A percentile compares a stretch with the other conserved stretches of the same genome.
Conservation (phyloP, 2,329 filamentous ascomycete genomes). For the Nigrograna mackinnonii region DNA sequence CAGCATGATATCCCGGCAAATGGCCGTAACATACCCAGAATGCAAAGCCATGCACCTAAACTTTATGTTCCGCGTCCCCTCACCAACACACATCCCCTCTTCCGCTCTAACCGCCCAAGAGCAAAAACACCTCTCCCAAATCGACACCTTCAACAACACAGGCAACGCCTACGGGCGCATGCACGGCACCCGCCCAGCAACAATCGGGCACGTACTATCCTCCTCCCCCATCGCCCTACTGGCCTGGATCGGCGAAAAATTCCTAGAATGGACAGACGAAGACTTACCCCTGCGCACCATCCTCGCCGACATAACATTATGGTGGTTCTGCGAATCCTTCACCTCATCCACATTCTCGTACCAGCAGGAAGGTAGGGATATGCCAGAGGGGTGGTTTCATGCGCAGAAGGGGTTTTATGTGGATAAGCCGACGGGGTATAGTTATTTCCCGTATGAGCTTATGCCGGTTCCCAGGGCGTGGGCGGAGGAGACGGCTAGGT, state of each 20-base stretch:
- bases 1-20: slow-evolving; percentile 45
- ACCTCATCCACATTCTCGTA: slow-evolving; percentile 57
- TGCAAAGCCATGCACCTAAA: slow-evolving; percentile 51
- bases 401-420: slow-evolving; percentile 27
- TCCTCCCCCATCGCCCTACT: slow-evolving; percentile 60
- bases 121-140: slow-evolving; percentile 40
- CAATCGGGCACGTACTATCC: slow-evolving; percentile 59
- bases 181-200: slow-evolving; percentile 60
- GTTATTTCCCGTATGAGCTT: slow-evolving; percentile 48
- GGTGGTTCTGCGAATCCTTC: slow-evolving; percentile 59
- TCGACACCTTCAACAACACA: slow-evolving; percentile 41
- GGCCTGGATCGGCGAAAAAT: slow-evolving; percentile 63
- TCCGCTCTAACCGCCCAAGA: slow-evolving; percentile 38
- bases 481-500: slow-evolving; percentile 35
- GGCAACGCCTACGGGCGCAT: slow-evolving; percentile 56
- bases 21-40: slow-evolving; percentile 47
- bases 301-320: slow-evolving; percentile 55
- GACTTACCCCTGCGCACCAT: slow-evolving; percentile 44
- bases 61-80: slow-evolving; percentile 21
- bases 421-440: slow-evolving; percentile 48
- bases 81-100: slow-evolving; percentile 12
- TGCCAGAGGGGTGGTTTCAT: slow-evolving; percentile 11
- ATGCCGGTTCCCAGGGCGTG: slow-evolving; percentile 37
- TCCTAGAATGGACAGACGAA: slow-evolving; percentile 56
- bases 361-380: slow-evolving; percentile 29